phyloP scores from a whole-genome alignment of 1,284 basidiomycete genomes.

The Rhodotorula mucilaginosa region DNA sequence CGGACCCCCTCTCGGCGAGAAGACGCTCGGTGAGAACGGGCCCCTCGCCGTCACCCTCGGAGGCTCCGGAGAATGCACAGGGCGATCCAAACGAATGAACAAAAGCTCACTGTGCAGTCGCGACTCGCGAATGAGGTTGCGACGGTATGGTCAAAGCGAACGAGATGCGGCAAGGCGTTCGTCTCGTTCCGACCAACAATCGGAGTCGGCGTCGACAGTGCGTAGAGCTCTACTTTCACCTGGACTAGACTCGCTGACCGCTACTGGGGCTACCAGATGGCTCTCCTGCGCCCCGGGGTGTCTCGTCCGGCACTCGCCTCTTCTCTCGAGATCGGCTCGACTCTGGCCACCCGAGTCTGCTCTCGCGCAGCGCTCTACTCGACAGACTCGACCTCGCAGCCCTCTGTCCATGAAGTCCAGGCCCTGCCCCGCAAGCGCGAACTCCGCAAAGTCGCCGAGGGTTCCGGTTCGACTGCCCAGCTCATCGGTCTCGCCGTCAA shows the following conservation, averaged over 20 bases:
- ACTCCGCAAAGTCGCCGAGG: conserved; percentile 21
- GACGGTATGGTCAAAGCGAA: background rate
- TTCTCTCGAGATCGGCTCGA: conserved; percentile 9
- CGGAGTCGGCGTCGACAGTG: background rate
- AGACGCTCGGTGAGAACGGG: background rate
- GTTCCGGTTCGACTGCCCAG: conserved; percentile 17
- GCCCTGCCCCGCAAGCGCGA: conserved; percentile 12
- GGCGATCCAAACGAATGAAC: background rate
- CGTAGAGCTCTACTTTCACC: background rate
- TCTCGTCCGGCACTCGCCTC: background rate
- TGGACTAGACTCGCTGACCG: background rate
- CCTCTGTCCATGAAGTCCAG: conserved; percentile 5
- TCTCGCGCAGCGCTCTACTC: background rate
- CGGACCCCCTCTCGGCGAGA: background rate
- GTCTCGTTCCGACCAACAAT: background rate
- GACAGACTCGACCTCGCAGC: background rate
- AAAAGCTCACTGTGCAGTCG: background rate
- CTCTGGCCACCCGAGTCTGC: background rate
- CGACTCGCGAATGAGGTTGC: background rate
- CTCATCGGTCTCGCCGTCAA: conserved; percentile 23
- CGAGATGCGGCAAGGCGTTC: background rate
- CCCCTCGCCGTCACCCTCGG: background rate
- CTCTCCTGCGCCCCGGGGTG: conserved; percentile 4
- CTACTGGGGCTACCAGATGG: background rate
- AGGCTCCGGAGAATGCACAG: background rate